These are phyloP conservation scores for Dunaliella primolecta DNA, from an alignment of 139 green algal species.

Conservation along the genomic window DNA sequence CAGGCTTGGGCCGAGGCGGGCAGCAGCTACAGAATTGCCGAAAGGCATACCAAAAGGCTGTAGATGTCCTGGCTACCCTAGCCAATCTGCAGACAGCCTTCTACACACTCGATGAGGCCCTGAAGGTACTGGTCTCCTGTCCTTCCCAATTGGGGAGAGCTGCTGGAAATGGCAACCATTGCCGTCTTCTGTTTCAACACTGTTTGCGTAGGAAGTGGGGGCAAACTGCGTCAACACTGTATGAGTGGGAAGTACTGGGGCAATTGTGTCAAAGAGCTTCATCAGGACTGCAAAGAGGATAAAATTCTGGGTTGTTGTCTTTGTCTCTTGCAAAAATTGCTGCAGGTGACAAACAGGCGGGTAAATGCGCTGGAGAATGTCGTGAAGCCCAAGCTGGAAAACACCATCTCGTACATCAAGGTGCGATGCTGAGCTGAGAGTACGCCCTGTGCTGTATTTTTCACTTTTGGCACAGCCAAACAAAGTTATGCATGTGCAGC, in stretches of 20 bases:
- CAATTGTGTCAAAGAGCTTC: too few relatives aligned
- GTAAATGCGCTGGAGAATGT: slow-evolving; percentile 99
- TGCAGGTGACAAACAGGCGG: slow-evolving; percentile 82
- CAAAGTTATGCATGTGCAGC: not conserved
- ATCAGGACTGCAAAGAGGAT: too few relatives aligned
- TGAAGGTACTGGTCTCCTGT: too few relatives aligned
- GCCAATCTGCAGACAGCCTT: slow-evolving; percentile 96
- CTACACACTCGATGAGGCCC: slow-evolving; percentile 93
- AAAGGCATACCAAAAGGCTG: slow-evolving; percentile 73
- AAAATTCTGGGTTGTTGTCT: too few relatives aligned
- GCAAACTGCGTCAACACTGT: too few relatives aligned
- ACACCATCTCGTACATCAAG: slow-evolving; percentile 99
- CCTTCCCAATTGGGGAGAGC: too few relatives aligned
- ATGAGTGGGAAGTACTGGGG: too few relatives aligned
- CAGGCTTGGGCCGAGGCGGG: slow-evolving; percentile 87
- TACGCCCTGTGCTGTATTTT: too few relatives aligned
- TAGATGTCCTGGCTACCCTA: slow-evolving; percentile 93
- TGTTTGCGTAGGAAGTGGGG: too few relatives aligned
- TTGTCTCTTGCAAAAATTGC: too few relatives aligned
- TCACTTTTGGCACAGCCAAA: not conserved
- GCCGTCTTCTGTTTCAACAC: too few relatives aligned
- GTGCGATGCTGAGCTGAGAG: slow-evolving; percentile 31
- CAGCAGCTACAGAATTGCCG: slow-evolving; percentile 89
- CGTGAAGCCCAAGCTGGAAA: slow-evolving; percentile 93
- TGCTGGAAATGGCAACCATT: too few relatives aligned